phyloP scores from a whole-genome alignment of 345 rosid genomes.

The Turnera subulata region DNA sequence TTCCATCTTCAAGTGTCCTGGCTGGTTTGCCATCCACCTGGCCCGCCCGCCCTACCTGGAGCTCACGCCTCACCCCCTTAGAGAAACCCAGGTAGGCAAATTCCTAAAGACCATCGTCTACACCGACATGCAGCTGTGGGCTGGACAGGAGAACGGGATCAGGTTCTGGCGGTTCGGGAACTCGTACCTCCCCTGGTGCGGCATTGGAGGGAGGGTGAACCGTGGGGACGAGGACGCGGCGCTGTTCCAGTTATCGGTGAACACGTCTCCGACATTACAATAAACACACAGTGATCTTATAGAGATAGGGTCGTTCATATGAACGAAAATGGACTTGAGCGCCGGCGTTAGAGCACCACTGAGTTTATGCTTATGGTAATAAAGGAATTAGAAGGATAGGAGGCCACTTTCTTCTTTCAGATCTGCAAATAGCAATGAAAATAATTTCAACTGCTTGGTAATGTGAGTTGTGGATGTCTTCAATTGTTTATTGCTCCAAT shows the following conservation, averaged over 20 bases:
- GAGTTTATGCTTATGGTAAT: no score
- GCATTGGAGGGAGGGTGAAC: slow-evolving; percentile 56
- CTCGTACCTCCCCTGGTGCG: slow-evolving; percentile 58
- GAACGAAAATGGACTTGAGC: no score
- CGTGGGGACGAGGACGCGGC: slow-evolving; percentile 99
- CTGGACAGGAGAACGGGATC: slow-evolving; percentile 90
- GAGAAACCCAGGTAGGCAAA: slow-evolving; percentile 90
- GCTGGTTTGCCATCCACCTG: slow-evolving; percentile 67
- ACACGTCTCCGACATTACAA: slow-evolving; percentile 70
- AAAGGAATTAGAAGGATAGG: no score
- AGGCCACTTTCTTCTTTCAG: no score
- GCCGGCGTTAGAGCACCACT: no score
- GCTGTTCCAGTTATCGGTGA: slow-evolving; percentile 79
- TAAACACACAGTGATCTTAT: no score
- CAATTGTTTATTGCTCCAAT: no score
- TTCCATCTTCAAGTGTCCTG: slow-evolving; percentile 67
- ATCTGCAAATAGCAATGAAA: no score
- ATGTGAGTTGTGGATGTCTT: no score
- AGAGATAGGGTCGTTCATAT: no score
- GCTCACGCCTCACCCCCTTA: slow-evolving; percentile 86
- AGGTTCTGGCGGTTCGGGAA: slow-evolving; percentile 73
- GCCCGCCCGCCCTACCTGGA: slow-evolving; percentile 82
- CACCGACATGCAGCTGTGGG: slow-evolving; percentile 83
- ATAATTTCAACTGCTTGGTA: no score
- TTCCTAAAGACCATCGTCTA: slow-evolving; percentile 86